Conservation (phyloP, 352 stramenopile species). For the Pythium coloratum region DNA sequence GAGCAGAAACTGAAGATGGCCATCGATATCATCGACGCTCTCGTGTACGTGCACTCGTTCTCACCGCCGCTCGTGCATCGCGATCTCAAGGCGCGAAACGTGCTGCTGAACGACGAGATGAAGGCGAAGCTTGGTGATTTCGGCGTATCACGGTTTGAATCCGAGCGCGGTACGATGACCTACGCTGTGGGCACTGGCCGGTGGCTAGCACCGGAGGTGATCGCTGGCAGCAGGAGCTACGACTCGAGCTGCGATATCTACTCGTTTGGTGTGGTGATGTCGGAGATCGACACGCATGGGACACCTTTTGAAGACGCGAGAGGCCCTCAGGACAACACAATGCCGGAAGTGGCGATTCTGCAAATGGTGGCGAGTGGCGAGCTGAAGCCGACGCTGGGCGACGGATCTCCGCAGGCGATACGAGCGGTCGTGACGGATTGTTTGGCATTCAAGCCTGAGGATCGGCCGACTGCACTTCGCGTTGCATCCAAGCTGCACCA, state of each 20-base stretch:
- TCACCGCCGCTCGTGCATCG: slow-evolving; percentile 53
- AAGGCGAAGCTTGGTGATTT: slow-evolving; percentile 52
- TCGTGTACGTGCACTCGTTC: slow-evolving; percentile 75
- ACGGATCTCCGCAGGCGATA: slow-evolving; percentile 19
- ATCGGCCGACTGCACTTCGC: slow-evolving; percentile 24
- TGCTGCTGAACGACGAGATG: slow-evolving; percentile 40
- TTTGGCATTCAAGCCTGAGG: slow-evolving; percentile 20
- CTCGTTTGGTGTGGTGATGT: slow-evolving; percentile 49
- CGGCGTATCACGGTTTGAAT: slow-evolving; percentile 39
- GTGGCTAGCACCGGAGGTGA: slow-evolving; percentile 58
- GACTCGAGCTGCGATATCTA: slow-evolving; percentile 53
- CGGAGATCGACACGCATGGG: slow-evolving; percentile 63
- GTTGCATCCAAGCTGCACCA: slow-evolving; percentile 20
- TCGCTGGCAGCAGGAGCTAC: slow-evolving; percentile 48
- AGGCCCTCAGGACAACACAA: slow-evolving; percentile 22
- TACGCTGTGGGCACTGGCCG: slow-evolving; percentile 45
- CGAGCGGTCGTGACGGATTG: slow-evolving; percentile 20
- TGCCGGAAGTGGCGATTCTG: slow-evolving; percentile 36
- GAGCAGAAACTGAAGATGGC: slow-evolving; percentile 54
- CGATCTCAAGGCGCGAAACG: slow-evolving; percentile 58
- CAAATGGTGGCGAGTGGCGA: slow-evolving; percentile 32
- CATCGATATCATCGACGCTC: slow-evolving; percentile 55
- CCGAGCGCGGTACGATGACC: slow-evolving; percentile 41
- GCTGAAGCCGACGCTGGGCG: slow-evolving; percentile 22
- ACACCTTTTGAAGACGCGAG: slow-evolving; percentile 42